Evolutionary conservation across 163 green algal species (phyloP).

Genomic region (Scenedesmus sp.): DNA sequence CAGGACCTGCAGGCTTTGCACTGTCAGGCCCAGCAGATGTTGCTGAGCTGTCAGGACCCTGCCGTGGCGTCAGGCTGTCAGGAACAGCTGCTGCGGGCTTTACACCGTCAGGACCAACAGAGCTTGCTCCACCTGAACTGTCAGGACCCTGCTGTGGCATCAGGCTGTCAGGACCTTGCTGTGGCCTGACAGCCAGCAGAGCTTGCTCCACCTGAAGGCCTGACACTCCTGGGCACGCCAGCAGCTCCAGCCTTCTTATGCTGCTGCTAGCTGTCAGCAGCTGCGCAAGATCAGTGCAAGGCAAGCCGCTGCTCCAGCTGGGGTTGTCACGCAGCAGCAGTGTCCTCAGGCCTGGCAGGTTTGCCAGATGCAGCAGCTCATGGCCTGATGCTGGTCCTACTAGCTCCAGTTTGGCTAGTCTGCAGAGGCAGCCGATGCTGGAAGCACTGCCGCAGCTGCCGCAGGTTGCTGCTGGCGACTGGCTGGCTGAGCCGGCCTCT

Average conservation of each 20-base stretch:
- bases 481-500: too few relatives aligned
- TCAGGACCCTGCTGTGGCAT: background rate
- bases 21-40: too few relatives aligned
- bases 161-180: background rate
- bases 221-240: background rate
- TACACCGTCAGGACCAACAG: too few relatives aligned
- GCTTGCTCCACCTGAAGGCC: background rate
- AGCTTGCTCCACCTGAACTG: background rate
- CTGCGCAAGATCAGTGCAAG: background rate
- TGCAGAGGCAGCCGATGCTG: background rate
- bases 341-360: background rate
- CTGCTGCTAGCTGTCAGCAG: background rate
- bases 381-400: background rate
- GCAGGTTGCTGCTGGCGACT: background rate
- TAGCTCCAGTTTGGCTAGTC: background rate
- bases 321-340: constrained; percentile 18
- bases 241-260: background rate
- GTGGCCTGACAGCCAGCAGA: background rate
- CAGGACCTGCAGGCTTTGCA: background rate
- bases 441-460: background rate
- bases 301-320: constrained; percentile 26
- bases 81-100: too few relatives aligned
- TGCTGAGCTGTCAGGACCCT: too few relatives aligned
- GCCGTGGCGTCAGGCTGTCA: too few relatives aligned
- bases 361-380: constrained; percentile 15